phyloP scores from a whole-genome alignment of 345 rosid species.

The Eucalyptus fibrosa region DNA sequence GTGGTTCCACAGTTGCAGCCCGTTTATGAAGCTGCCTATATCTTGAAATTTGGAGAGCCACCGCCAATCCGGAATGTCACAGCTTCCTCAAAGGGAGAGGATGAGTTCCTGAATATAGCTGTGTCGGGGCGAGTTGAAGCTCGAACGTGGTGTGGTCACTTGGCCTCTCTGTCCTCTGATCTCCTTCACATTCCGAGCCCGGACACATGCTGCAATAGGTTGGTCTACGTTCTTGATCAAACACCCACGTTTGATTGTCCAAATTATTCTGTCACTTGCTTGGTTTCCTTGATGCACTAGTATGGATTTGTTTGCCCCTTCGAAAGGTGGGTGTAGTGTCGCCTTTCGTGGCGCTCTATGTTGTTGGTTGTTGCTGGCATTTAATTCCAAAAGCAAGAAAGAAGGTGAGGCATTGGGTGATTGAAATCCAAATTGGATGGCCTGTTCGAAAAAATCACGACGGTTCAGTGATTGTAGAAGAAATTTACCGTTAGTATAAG shows the following conservation, averaged over 20 bases:
- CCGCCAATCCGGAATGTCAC: too few species aligned
- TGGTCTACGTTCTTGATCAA: background rate
- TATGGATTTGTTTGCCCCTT: background rate
- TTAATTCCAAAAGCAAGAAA: background rate
- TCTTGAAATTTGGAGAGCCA: too few species aligned
- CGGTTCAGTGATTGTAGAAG: too few species aligned
- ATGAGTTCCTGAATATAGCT: conserved; percentile 28
- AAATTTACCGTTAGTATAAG: too few species aligned
- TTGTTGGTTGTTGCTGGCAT: background rate
- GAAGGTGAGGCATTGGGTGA: background rate
- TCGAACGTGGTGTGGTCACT: conserved; percentile 62
- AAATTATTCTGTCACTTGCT: background rate
- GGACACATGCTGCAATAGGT: conserved; percentile 62
- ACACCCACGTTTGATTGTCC: too few species aligned
- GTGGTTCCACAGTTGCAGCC: too few species aligned
- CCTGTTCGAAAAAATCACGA: too few species aligned
- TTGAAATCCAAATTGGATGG: too few species aligned
- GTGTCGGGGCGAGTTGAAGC: conserved; percentile 94
- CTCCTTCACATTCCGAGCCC: conserved; percentile 54
- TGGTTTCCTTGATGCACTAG: background rate
- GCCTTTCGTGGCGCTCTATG: background rate
- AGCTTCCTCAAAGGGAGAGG: background rate
- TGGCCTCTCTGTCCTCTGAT: conserved; percentile 50
- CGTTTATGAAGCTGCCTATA: too few species aligned
- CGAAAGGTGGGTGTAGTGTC: background rate